Base-by-base conservation (phyloP, 1,139 yeast genomes). In the Zhuliangozyma parablackwelliae region DNA sequence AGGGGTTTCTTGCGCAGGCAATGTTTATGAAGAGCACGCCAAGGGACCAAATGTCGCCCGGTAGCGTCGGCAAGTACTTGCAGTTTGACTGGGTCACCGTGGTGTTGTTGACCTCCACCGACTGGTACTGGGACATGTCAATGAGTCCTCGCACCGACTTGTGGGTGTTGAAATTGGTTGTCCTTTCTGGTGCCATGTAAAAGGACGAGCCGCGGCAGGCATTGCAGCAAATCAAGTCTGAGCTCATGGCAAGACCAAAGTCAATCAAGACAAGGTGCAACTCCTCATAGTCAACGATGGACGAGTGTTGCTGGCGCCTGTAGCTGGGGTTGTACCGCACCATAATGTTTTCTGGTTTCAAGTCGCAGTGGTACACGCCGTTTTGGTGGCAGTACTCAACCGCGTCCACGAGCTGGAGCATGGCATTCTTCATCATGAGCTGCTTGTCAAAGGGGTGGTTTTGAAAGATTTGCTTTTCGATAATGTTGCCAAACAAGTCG, bases 111-210 rank as follows among this genome's bases (percentile, higher is more conserved):
- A 49, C 44, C 21, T 48, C 50, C 20, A 50, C 42, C n/a, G 56
- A 47, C 37, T 50, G 43, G 44, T 51, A 65, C 36, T 55, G 57
- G 21, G 46, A 42, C 53, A 68, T 56, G 38, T 68, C 66, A 30
- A 69, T 48, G 20, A 56, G 40, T 13, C 56, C 47, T 31, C 51
- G 52, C 30, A 65, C 58, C 23, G 56, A 43, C 24, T 49, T 51
- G 45, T 57, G 62, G 30, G 68, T 63, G 42, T 59, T 62, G 48
- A 56, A 69, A 43, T 76, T 75, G 40, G 72, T 73, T 20, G 84
- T 68, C 54, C 95, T 69, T 59, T 88, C 96, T 6, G 97, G 97
- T 0, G 96, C 87, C 96, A 89, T 89, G 63, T 89, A 89, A 59
- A 85, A 89, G 26, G 87, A 75, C 6, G 94, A 82, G 0, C 97